Percentiles rank a stretch among this genome's conserved stretches.
Conservation (phyloP, 1,284 basidiomycete genomes). For the Marasmius oreades region DNA sequence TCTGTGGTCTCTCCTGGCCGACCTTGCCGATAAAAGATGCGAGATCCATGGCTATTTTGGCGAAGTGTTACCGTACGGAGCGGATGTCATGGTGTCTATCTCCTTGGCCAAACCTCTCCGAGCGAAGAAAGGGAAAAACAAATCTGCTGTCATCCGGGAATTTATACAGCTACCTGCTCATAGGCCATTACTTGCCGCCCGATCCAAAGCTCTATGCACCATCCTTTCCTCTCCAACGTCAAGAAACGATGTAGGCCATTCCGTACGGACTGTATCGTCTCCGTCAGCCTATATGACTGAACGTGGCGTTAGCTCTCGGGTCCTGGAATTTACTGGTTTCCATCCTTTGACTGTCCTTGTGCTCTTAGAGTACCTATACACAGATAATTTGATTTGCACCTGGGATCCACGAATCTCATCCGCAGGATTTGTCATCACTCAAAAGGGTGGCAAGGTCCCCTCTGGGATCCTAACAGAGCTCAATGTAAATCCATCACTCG, state of each 20-base stretch:
- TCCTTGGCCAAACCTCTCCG: conserved; percentile 23
- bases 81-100: conserved; percentile 59
- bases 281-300: conserved; percentile 1
- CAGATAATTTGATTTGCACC: conserved; percentile 77
- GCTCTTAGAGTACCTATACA: conserved; percentile 84
- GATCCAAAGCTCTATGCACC: conserved; percentile 47
- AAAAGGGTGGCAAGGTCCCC: background rate
- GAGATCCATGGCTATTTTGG: background rate
- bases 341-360: conserved; percentile 71
- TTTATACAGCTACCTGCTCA: conserved; percentile 60
- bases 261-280: conserved; percentile 23
- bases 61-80: conserved; percentile 40
- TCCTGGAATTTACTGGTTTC: conserved; percentile 46
- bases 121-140: conserved; percentile 4
- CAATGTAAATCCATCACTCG: conserved; percentile 34
- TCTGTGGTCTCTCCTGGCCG: conserved; percentile 35
- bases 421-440: conserved; percentile 32
- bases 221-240: conserved; percentile 35
- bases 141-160: background rate
- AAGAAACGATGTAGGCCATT: background rate
- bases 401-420: conserved; percentile 79
- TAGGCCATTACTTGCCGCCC: conserved; percentile 58
- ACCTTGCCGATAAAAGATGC: conserved; percentile 15
- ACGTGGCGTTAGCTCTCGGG: conserved; percentile 17
- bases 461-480: conserved; percentile 26